Base-by-base conservation (phyloP, 176 grass and related monocot genomes). In the Zizania latifolia region DNA sequence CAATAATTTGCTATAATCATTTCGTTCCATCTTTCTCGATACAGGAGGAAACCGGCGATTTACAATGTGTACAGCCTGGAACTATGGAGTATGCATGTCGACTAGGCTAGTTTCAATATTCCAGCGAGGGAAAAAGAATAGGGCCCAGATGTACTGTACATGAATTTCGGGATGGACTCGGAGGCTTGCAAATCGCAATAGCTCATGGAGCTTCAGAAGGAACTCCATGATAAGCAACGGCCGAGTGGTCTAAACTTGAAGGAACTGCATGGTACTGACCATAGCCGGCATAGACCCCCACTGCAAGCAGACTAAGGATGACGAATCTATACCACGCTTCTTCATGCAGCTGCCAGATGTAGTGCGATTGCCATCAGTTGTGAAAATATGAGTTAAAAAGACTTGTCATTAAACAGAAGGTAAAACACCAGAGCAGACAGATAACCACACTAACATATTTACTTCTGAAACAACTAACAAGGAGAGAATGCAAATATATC, bases 281-380 rank as follows among this genome's bases (percentile, higher is more conserved):
- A 63, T 95, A 99, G 27, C 84, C 59, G 2, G 96, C 96, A 74
- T 95, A 99, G 16, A 94, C 12, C 37, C 79, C 92, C 40, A 86
- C 73, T 0, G 89, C 75, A 12, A 92, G 19, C 13, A 99, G 53
- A 61, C 89, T 95, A 53, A 99, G 84, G 26, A 99, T 88, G 65
- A 90, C 63, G 62, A 99, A 99, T 90, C 92, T 99, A 27, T 86
- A 88, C 87, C 96, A 99, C 10, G 87, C 96, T 86, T 99, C 96
- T 86, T 90, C 96, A 74, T 99, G 96, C 50, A 99, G 86, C 96
- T 99, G 89, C 78, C 58, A 72, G 70, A 45, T 68, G 23, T 75
- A 78, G 5, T 70, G 21, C 5, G 24, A 19, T 41, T 36, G 21
- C 21, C 39, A 34, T 83, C 44, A 83, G 69, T 32, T 58, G n/a